These are phyloP conservation scores for Trypanosoma mega DNA, from an alignment of 208 protist species.

Conservation along the genomic window DNA sequence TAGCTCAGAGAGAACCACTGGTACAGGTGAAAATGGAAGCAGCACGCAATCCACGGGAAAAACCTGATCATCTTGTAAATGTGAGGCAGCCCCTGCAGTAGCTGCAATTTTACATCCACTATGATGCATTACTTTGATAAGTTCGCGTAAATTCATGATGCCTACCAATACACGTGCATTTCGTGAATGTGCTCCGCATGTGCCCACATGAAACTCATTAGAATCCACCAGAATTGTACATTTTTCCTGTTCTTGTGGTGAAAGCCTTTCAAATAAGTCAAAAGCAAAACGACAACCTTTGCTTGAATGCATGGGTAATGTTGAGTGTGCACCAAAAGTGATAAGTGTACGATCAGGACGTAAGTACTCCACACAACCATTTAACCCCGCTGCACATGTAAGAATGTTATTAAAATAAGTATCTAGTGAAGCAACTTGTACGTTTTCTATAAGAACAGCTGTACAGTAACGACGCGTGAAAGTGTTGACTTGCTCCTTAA, in stretches of 20 bases:
- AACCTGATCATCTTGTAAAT: conserved; percentile 37
- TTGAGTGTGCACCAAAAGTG: conserved; percentile 70
- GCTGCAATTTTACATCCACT: conserved; percentile 45
- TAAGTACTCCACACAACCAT: conserved; percentile 58
- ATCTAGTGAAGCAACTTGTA: neutral
- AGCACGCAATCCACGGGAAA: conserved; percentile 57
- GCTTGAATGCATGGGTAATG: conserved; percentile 51
- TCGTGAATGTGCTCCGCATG: conserved; percentile 28
- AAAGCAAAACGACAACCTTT: conserved; percentile 64
- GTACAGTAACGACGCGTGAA: conserved; percentile 47
- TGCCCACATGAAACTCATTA: conserved; percentile 72
- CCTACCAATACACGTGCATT: conserved; percentile 26
- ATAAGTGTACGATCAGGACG: conserved; percentile 51
- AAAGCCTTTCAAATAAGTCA: conserved; percentile 39
- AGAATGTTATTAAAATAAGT: conserved; percentile 15
- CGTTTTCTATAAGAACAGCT: conserved; percentile 48
- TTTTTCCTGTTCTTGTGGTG: conserved; percentile 30
- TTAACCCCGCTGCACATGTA: conserved; percentile 13
- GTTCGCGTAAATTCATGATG: conserved; percentile 2
- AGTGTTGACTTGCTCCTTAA: conserved; percentile 60
- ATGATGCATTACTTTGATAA: conserved; percentile 11
- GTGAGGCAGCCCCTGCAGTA: conserved; percentile 49
- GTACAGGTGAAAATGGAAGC: conserved; percentile 32
- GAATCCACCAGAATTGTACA: conserved; percentile 56
- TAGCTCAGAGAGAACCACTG: conserved; percentile 61